Evolutionary conservation across 352 stramenopile species (phyloP).

Genomic region (Phytophthora lateralis): DNA sequence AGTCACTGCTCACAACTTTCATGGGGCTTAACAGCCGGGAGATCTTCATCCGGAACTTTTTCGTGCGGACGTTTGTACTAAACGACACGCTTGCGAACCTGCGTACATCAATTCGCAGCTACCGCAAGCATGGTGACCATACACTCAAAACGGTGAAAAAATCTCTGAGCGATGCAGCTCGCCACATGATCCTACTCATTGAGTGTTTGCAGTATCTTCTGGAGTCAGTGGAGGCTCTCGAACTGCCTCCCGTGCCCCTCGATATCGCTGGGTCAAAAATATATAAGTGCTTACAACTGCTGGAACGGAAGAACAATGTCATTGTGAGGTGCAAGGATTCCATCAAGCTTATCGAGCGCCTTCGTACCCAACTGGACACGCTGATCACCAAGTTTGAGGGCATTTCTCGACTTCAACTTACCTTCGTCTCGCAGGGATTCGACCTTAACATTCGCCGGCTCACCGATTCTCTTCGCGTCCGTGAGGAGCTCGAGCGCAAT

Average conservation of each 20-base stretch:
- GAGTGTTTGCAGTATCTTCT: constrained; percentile 96
- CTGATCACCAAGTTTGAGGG: constrained; percentile 92
- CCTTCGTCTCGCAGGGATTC: constrained; percentile 86
- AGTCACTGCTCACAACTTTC: constrained; percentile 95
- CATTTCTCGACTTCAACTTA: constrained; percentile 90
- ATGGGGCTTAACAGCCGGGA: constrained; percentile 96
- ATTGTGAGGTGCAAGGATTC: constrained; percentile 93
- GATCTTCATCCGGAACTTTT: constrained; percentile 98
- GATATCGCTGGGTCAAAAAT: constrained; percentile 73
- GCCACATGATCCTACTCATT: constrained; percentile 96
- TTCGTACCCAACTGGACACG: constrained; percentile 92
- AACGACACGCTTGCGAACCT: constrained; percentile 93
- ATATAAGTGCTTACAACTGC: constrained; percentile 93
- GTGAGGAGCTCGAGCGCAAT: constrained; percentile 58
- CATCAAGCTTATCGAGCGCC: constrained; percentile 94
- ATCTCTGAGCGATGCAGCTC: constrained; percentile 90
- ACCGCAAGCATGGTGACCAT: constrained; percentile 85
- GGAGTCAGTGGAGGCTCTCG: constrained; percentile 93
- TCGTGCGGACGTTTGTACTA: constrained; percentile 95
- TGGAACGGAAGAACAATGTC: constrained; percentile 90
- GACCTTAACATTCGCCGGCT: constrained; percentile 91
- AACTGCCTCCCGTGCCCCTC: constrained; percentile 56
- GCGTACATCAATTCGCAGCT: constrained; percentile 88
- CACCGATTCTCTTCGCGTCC: constrained; percentile 71
- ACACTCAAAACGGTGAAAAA: constrained; percentile 74